Conservation (phyloP, 192 early-diverging fungal species). For the Backusella tuberculispora region DNA sequence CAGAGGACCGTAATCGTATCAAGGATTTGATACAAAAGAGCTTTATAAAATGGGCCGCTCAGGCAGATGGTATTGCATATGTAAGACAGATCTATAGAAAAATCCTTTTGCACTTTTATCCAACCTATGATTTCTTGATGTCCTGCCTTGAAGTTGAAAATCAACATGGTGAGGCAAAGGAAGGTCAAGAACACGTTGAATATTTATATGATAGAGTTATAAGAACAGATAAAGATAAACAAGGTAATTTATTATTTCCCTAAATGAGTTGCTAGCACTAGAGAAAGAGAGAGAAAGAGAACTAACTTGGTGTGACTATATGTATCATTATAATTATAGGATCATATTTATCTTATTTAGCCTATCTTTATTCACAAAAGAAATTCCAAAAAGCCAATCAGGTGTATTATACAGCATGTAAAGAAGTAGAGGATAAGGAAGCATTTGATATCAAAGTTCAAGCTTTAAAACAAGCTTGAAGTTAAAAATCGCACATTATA, state of each 20-base stretch:
- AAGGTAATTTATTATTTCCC: constrained; percentile 39
- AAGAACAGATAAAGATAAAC: constrained; percentile 46
- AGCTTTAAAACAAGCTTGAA: neutral
- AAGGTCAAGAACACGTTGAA: constrained; percentile 14
- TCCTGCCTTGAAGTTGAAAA: constrained; percentile 65
- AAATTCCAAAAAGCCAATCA: constrained; percentile 54
- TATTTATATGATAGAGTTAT: constrained; percentile 51
- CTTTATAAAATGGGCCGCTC: constrained; percentile 62
- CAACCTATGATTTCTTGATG: constrained; percentile 63
- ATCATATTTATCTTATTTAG: constrained; percentile 45
- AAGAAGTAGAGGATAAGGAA: constrained; percentile 56
- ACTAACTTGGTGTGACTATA: too few species aligned
- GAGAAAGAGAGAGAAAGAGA: too few species aligned
- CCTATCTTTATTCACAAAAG: constrained; percentile 47
- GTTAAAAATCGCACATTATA: neutral
- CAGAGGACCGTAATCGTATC: constrained; percentile 48
- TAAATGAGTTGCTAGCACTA: too few species aligned
- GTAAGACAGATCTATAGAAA: constrained; percentile 54
- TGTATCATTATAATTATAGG: constrained; percentile 22
- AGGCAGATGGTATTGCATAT: constrained; percentile 46
- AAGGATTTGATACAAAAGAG: constrained; percentile 57
- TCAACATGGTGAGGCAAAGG: constrained; percentile 25
- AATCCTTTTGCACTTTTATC: constrained; percentile 58
- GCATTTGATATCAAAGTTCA: constrained; percentile 43
- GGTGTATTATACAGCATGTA: constrained; percentile 61